Evolutionary conservation across 78 protist species (phyloP), one percentile per base, ranked within the genome.

Genomic region (Pigoraptor vietnamica): DNA sequence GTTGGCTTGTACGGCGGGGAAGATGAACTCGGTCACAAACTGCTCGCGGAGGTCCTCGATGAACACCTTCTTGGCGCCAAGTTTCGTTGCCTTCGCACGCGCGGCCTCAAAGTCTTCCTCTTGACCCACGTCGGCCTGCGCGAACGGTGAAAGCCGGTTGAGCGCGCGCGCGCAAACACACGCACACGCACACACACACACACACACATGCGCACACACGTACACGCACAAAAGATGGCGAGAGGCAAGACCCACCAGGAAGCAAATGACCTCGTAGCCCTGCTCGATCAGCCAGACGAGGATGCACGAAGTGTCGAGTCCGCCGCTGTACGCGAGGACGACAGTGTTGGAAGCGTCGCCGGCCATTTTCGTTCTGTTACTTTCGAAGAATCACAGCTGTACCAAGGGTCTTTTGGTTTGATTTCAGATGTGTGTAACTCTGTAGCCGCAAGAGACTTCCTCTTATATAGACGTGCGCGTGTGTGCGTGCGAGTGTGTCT

Each of bases 211-310:
- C 6, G 36, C 25, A 1, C 36, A 34, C 24, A 33, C 67, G n/a
- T 0, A 39, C 37, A 40, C 21, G 1, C 39, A 48, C 67, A 48
- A 48, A 48, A 48, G 67, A 6, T 6, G 29, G 14, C 29, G 6
- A 48, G 67, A 21, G 6, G 29, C 6, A 48, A 48, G 67, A 48
- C 67, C 67, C 33, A 37, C 34, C 88, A 89, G 83, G 86, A 55
- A 90, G 19, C 89, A 6, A 33, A 87, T 40, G 56, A 93, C 94
- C 40, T 95, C 93, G 90, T 87, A 93, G 24, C 88, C 94, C 81
- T 93, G 2, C 87, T 95, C 93, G 40, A 86, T 81, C 88, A 95
- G 92, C 96, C 96, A 95, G 39, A 37, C 33, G 37, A 95, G 95
- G 48, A 93, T 93, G 39, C 67, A 84, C 36, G 89, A 39, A 21